Conservation (phyloP, 2,329 filamentous ascomycete genomes). For the Chaetomium sp. region DNA sequence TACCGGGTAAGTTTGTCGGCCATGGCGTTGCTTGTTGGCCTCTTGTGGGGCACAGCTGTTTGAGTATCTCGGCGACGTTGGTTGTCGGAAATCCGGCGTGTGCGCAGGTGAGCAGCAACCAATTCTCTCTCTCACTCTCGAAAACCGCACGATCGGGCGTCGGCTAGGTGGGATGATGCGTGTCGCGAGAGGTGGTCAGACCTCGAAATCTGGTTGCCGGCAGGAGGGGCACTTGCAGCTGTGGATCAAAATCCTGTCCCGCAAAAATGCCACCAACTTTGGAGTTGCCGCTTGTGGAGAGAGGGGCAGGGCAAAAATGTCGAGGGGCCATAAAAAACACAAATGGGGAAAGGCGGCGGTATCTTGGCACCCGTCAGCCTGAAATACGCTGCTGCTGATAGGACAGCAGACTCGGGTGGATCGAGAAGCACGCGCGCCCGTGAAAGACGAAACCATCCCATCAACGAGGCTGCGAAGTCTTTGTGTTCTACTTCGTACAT, state of each 20-base stretch:
- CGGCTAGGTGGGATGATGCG: constrained; percentile 7
- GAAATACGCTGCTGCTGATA: constrained; percentile 20
- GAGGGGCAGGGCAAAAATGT: constrained; percentile 25
- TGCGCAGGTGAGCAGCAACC: no score
- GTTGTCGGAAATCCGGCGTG: not conserved
- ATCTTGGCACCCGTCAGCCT: constrained; percentile 18
- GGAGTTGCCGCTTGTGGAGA: constrained; percentile 16
- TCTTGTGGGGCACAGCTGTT: constrained; percentile 4
- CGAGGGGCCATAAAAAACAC: constrained; percentile 6
- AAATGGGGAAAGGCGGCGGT: not conserved
- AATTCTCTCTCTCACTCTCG: not conserved
- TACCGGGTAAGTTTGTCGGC: constrained; percentile 93
- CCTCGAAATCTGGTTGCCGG: constrained; percentile 13
- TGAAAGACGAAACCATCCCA: no score
- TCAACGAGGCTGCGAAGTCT: no score
- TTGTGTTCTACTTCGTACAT: no score
- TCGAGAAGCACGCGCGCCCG: no score
- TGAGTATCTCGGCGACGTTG: not conserved
- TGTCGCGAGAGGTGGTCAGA: constrained; percentile 4
- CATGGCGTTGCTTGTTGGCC: constrained; percentile 49
- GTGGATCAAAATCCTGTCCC: constrained; percentile 18
- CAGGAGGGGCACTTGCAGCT: constrained; percentile 20
- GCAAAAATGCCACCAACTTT: constrained; percentile 16
- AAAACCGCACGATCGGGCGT: not conserved
- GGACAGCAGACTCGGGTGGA: constrained; percentile 12